These are phyloP conservation scores for Dioscorea dumetorum DNA, from an alignment of 106 monocot species.

Conservation along the genomic window DNA sequence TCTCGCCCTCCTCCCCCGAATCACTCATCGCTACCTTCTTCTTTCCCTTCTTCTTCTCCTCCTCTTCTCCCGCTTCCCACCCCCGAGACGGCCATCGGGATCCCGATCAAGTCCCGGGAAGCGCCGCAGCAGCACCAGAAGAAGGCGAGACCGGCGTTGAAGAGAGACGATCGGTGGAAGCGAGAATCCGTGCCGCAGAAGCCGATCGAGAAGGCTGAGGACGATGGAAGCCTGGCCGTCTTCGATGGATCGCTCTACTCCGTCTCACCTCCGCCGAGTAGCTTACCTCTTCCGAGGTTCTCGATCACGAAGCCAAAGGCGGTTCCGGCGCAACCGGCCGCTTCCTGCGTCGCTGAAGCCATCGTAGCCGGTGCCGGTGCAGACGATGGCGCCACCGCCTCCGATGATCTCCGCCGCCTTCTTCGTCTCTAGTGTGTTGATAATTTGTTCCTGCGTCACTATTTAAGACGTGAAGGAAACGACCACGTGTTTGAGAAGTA, in stretches of 20 bases:
- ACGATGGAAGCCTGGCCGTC: too few species aligned
- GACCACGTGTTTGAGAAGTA: too few species aligned
- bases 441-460: too few species aligned
- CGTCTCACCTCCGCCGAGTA: slow-evolving; percentile 12
- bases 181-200: not conserved
- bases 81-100: not conserved
- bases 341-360: not conserved
- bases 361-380: not conserved
- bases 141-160: slow-evolving; percentile 2
- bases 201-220: slow-evolving; percentile 1
- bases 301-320: not conserved
- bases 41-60: slow-evolving; percentile 9
- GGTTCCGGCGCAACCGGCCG: not conserved
- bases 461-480: too few species aligned
- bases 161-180: not conserved
- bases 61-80: slow-evolving; percentile 41
- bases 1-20: slow-evolving; percentile 1
- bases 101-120: slow-evolving; percentile 4
- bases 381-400: slow-evolving; percentile 3
- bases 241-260: slow-evolving; percentile 18
- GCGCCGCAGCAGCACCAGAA: slow-evolving; percentile 10
- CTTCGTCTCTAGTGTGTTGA: not conserved
- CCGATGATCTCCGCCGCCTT: slow-evolving; percentile 10
- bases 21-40: not conserved
- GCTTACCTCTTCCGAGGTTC: slow-evolving; percentile 11